phyloP scores from a whole-genome alignment of 176 grass and related monocot genomes.

The Dactylis glomerata region DNA sequence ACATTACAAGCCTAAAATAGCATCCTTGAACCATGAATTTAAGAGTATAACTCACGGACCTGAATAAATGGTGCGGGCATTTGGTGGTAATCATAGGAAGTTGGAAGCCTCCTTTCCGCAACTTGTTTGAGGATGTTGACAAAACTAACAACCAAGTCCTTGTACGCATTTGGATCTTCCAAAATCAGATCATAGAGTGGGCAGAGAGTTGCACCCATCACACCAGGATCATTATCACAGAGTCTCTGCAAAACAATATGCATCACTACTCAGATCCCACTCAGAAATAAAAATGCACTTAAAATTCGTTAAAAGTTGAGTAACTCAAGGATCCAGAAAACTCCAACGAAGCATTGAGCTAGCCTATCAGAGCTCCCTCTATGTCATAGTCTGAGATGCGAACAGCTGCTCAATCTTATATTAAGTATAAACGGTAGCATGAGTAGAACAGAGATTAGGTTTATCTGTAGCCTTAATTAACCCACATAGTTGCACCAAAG shows the following conservation, averaged over 20 bases:
- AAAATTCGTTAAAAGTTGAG: neutral
- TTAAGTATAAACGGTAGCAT: neutral
- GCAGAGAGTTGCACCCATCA: conserved; percentile 93
- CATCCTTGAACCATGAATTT: neutral
- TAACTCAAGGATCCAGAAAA: neutral
- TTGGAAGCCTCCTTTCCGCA: conserved; percentile 92
- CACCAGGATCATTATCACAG: conserved; percentile 94
- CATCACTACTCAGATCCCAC: neutral
- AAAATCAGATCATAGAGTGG: conserved; percentile 90
- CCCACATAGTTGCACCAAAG: neutral
- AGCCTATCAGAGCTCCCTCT: neutral
- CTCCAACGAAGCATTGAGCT: neutral
- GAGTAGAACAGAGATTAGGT: neutral
- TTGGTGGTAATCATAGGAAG: conserved; percentile 97
- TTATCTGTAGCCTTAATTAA: neutral
- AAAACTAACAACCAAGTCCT: conserved; percentile 94
- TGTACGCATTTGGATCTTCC: conserved; percentile 87
- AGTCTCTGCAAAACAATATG: conserved; percentile 59
- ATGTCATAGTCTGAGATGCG: neutral
- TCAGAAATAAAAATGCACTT: neutral
- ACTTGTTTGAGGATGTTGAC: conserved; percentile 99
- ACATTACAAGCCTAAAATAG: conserved; percentile 9
- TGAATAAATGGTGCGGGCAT: conserved; percentile 99
- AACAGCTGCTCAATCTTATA: neutral
- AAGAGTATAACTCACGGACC: conserved; percentile 37